phyloP scores from a whole-genome alignment of 169 alveolate species.

The Babesia ovata region DNA sequence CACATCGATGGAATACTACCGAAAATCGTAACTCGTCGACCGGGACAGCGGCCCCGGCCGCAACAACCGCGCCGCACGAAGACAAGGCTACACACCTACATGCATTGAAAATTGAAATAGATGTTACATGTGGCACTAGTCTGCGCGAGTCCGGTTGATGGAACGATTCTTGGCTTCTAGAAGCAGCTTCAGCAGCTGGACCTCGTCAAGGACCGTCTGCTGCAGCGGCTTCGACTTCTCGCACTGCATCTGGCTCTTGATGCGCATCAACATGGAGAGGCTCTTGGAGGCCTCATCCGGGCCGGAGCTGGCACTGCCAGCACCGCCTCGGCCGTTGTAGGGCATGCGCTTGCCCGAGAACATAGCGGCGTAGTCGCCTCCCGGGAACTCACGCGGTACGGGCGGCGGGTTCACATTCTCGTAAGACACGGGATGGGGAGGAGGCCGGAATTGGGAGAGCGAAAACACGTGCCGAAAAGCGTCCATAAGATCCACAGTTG shows the following conservation, averaged over 20 bases:
- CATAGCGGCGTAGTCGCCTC: neutral
- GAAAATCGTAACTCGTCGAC: neutral
- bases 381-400: neutral
- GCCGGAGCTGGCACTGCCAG: neutral
- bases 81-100: neutral
- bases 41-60: neutral
- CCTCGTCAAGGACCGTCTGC: conserved; percentile 62
- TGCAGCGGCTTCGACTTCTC: conserved; percentile 52
- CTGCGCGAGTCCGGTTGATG: conserved; percentile 19
- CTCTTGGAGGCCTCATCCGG: conserved; percentile 24
- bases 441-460: conserved; percentile 4
- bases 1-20: neutral
- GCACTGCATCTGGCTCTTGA: conserved; percentile 62
- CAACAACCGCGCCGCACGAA: neutral
- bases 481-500: conserved; percentile 38
- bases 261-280: conserved; percentile 53
- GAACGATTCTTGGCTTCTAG: conserved; percentile 62
- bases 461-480: conserved; percentile 57
- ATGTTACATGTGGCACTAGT: neutral
- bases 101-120: no score
- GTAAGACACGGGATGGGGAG: neutral
- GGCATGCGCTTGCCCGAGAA: neutral
- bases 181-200: conserved; percentile 58
- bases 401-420: conserved; percentile 9
- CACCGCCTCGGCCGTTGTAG: neutral